Evolutionary conservation across 352 stramenopile genomes (phyloP).

Genomic region (Blastocystis sp.): DNA sequence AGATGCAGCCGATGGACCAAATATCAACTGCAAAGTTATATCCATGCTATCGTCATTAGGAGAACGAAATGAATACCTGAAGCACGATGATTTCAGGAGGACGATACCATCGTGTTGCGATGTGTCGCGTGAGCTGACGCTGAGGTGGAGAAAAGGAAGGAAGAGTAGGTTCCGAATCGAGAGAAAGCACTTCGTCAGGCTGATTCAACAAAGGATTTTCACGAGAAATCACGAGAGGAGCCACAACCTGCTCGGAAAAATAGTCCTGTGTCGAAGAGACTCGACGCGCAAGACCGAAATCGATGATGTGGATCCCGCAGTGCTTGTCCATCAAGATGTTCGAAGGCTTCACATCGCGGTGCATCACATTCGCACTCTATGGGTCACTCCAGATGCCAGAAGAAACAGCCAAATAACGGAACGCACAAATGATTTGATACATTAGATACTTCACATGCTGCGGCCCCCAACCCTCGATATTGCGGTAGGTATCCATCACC

Average conservation of each 20-base stretch:
- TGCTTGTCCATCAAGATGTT: constrained; percentile 97
- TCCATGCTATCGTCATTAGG: constrained; percentile 61
- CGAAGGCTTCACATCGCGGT: constrained; percentile 84
- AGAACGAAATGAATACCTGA: constrained; percentile 62
- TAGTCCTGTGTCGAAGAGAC: constrained; percentile 65
- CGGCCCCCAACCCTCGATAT: constrained; percentile 31
- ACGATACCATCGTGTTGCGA: constrained; percentile 83
- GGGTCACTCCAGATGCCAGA: background rate
- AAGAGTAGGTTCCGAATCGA: background rate
- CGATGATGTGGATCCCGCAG: constrained; percentile 91
- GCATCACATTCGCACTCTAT: constrained; percentile 76
- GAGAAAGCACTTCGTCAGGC: no score
- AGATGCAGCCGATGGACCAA: constrained; percentile 96
- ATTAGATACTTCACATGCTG: constrained; percentile 44
- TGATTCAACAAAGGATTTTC: background rate
- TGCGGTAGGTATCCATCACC: constrained; percentile 33
- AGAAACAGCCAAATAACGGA: constrained; percentile 22
- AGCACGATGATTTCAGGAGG: constrained; percentile 81
- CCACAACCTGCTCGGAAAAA: background rate
- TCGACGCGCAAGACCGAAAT: constrained; percentile 84
- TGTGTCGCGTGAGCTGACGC: constrained; percentile 74
- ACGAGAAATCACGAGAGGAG: background rate
- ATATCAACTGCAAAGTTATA: constrained; percentile 96
- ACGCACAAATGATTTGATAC: constrained; percentile 56
- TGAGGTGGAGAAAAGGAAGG: background rate